These are phyloP conservation scores for Sideroxylon spinosum DNA, from an alignment of 179 eudicot genomes.

Conservation along the genomic window DNA sequence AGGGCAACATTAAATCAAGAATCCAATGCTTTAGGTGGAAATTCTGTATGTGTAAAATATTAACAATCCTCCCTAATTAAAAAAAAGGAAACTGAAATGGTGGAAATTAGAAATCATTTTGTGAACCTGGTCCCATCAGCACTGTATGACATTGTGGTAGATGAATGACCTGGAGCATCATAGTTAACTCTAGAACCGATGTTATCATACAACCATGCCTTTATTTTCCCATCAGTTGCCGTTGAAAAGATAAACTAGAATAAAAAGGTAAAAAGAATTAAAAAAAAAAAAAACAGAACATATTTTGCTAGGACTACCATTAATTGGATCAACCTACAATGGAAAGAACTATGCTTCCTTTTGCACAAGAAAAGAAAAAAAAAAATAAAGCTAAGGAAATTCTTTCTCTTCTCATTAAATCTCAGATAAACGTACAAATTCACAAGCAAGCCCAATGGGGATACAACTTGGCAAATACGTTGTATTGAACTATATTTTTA, in stretches of 20 bases:
- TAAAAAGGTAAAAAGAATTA: not conserved
- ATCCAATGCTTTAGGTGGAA: constrained; percentile 9
- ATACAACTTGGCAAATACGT: too few species aligned
- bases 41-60: not conserved
- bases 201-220: constrained; percentile 85
- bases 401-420: too few species aligned
- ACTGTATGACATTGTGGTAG: constrained; percentile 74
- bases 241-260: constrained; percentile 80
- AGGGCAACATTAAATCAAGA: not conserved
- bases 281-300: not conserved
- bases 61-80: not conserved
- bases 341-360: too few species aligned
- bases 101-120: constrained; percentile 1
- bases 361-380: too few species aligned
- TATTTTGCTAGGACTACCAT: too few species aligned
- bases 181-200: constrained; percentile 80
- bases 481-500: too few species aligned
- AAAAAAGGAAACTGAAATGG: not conserved
- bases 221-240: constrained; percentile 81
- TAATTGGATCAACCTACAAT: too few species aligned
- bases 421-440: too few species aligned
- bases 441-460: too few species aligned
- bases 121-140: constrained; percentile 81
- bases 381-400: too few species aligned
- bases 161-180: constrained; percentile 84